phyloP scores from a whole-genome alignment of 169 alveolate genomes.

The Toxoplasma gondii region DNA sequence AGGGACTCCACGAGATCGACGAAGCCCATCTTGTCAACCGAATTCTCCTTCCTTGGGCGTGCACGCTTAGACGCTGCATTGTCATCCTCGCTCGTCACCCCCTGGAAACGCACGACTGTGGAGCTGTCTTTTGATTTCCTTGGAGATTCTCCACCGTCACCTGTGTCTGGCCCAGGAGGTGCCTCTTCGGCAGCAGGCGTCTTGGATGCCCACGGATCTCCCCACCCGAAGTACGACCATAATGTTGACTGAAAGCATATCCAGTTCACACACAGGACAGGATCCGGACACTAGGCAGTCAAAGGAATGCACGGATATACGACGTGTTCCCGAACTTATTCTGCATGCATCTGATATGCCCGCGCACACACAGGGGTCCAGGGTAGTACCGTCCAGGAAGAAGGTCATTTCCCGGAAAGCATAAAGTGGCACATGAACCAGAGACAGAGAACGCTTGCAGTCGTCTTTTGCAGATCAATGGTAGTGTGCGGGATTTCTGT shows the following conservation, averaged over 20 bases:
- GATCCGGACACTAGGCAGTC: too few species aligned
- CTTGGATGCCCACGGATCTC: not conserved
- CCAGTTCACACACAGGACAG: not conserved
- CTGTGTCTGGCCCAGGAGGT: not conserved
- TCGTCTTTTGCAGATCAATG: too few species aligned
- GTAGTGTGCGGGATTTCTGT: too few species aligned
- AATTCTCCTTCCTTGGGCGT: not conserved
- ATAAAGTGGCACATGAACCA: too few species aligned
- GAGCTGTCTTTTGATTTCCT: not conserved
- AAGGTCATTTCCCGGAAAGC: too few species aligned
- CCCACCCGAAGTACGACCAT: not conserved
- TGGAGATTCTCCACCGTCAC: not conserved
- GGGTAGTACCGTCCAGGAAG: too few species aligned
- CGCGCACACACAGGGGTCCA: too few species aligned
- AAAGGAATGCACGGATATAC: too few species aligned
- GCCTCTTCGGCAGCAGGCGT: not conserved
- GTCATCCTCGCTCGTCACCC: not conserved
- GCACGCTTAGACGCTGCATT: not conserved
- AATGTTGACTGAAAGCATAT: not conserved
- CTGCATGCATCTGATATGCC: too few species aligned
- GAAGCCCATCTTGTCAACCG: not conserved
- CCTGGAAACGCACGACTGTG: not conserved
- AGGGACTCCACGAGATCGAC: not conserved
- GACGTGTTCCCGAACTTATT: too few species aligned
- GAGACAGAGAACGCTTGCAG: too few species aligned